These are phyloP conservation scores for Guyanaporus albipodus DNA, from an alignment of 768 basidiomycete species.

Conservation along the genomic window DNA sequence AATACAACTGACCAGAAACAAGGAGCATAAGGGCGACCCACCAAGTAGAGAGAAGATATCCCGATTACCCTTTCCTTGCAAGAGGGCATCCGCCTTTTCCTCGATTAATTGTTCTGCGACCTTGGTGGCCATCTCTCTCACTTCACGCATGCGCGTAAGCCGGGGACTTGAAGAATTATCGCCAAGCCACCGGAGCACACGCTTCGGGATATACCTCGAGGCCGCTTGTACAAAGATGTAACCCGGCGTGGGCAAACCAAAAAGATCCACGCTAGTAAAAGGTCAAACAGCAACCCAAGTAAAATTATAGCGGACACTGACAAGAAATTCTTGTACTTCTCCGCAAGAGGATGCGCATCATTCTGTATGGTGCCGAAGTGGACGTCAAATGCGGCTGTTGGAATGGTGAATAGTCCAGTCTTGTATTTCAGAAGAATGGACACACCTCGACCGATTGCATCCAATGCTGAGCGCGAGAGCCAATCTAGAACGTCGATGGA, in stretches of 20 bases:
- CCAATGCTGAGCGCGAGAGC: slow-evolving; percentile 42
- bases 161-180: background rate
- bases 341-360: slow-evolving; percentile 1
- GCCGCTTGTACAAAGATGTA: slow-evolving; percentile 7
- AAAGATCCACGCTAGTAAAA: slow-evolving; percentile 4
- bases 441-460: slow-evolving; percentile 46
- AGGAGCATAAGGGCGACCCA: slow-evolving; percentile 11
- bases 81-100: slow-evolving; percentile 7
- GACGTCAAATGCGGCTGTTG: slow-evolving; percentile 43
- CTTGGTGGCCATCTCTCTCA: background rate
- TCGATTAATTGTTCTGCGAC: background rate
- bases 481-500: slow-evolving; percentile 20
- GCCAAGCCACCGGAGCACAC: background rate
- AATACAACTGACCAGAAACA: background rate
- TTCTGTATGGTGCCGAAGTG: slow-evolving; percentile 1
- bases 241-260: slow-evolving; percentile 4
- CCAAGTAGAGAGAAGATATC: slow-evolving; percentile 35
- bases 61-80: slow-evolving; percentile 8
- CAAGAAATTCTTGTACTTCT: slow-evolving; percentile 5
- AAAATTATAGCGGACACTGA: background rate
- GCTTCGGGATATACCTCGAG: slow-evolving; percentile 4
- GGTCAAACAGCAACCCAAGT: background rate
- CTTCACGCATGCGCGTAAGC: background rate
- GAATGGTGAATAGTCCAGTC: background rate
- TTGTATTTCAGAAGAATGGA: background rate